Percentiles rank a stretch among this genome's conserved stretches.
Conservation (phyloP, 106 monocot species). For the Acanthochlamys bracteata region DNA sequence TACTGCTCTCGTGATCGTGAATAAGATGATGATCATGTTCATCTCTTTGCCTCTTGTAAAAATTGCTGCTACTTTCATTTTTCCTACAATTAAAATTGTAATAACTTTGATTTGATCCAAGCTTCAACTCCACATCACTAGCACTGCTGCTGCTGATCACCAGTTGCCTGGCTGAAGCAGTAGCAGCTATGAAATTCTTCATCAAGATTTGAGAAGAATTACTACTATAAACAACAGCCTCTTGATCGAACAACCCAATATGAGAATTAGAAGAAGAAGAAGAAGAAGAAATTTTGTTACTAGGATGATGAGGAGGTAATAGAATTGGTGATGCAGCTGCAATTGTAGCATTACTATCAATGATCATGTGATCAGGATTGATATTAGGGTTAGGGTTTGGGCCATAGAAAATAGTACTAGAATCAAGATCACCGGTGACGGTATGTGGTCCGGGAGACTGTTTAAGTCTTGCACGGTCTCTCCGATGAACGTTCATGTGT, state of each 20-base stretch:
- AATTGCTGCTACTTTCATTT: conserved; percentile 3
- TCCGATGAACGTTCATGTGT: conserved; percentile 86
- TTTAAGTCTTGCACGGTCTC: conserved; percentile 35
- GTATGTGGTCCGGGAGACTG: neutral
- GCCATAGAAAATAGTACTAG: neutral
- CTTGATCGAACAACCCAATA: neutral
- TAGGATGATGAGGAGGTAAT: neutral
- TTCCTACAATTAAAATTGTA: conserved; percentile 1
- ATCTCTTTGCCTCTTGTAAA: neutral
- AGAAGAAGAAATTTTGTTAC: neutral
- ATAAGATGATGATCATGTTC: neutral
- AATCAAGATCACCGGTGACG: conserved; percentile 5
- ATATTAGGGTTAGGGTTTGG: conserved; percentile 10
- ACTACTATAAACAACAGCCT: neutral
- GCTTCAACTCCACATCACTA: conserved; percentile 7
- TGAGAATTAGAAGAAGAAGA: neutral
- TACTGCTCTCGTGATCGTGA: no score
- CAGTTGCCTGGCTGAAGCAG: neutral
- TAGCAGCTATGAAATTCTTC: conserved; percentile 1
- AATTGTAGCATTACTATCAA: neutral
- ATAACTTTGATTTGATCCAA: conserved; percentile 4
- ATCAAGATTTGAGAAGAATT: neutral
- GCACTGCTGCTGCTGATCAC: no score
- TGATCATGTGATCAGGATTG: neutral
- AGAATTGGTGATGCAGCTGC: neutral